Base-by-base conservation (phyloP, 2,329 filamentous ascomycete genomes). In the Penicillium sp. region DNA sequence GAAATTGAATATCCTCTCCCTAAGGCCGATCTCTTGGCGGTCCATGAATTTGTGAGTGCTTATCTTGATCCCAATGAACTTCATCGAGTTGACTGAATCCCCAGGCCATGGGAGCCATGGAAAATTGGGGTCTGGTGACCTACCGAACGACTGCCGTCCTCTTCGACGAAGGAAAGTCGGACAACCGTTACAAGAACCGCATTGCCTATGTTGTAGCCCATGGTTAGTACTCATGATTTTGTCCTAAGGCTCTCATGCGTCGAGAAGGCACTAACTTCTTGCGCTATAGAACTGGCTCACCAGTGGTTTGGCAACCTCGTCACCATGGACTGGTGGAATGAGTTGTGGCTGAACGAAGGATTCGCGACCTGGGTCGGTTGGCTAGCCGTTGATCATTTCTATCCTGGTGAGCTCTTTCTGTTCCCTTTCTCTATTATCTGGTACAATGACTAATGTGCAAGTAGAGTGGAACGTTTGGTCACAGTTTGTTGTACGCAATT, bases 301-400 rank as follows among this genome's bases (percentile, higher is more conserved):
- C 90, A 95, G 74, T 95, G 91, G 91, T 95, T 95, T 62, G 90
- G 90, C 31, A 95, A 95, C 69, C 80, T 95, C 10, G 90, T 95
- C 36, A 95, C 91, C 5, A 95, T 95, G 90, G 89, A 95, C 69
- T 95, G 90, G 89, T 93, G 88, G 89, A 89, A 86, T 66, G 88
- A 95, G 74, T 80, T 93, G 34, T 95, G 90, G 90, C 80, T 95
- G 44, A 95, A 95, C 64, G 92, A 97, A 72, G 91, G 91, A 11
- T 99, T 99, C 66, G 93, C 93, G 35, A 99, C 93, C 3, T 97
- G 92, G 92, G 92, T 96, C 36, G 93, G 92, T 44, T 99, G 92
- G 92, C 80, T 91, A 53, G 91, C 90, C 9, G 83, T 91, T 50
- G 89, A 97, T 66, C 81, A 95, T 66, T 82, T 97, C 47, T 89